Base-by-base conservation (phyloP, 352 stramenopile genomes). In the Globisporangium cystogenes region DNA sequence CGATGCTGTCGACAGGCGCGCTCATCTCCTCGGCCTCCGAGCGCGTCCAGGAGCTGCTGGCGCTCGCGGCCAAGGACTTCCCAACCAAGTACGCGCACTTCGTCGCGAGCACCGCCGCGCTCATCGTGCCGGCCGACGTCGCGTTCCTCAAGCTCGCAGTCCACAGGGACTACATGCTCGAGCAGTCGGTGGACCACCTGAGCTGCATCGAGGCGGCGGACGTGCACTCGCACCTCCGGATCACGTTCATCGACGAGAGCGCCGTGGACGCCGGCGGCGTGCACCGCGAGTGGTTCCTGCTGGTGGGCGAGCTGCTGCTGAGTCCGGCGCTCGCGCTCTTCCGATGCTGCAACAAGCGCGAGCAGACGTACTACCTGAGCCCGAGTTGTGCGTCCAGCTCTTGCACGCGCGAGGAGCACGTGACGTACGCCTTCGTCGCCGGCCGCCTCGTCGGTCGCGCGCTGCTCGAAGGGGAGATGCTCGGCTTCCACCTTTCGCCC, bases 261-360 rank as follows among this genome's bases (percentile, higher is more conserved):
- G 82, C 74, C n/a, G 51, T 86, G 5, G 81, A 92, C 56, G 77
- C 81, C 12, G 80, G 81, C 15, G 80, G 72, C 2, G 45, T 91
- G 12, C 69, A 88, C 27, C 65, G 79, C 7, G 82, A 90, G 51
- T 93, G 80, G 80, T 87, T 90, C 57, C 67, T n/a, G n/a, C n/a
- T n/a, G n/a, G n/a, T n/a, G n/a, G n/a, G n/a, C n/a, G n/a, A n/a
- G n/a, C n/a, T n/a, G n/a, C 52, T 90, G 43, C 46, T 88, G 20
- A 72, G 62, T 29, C 57, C 69, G 20, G 55, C 58, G 33, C 52
- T 83, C n/a, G n/a, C n/a, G n/a, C n/a, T n/a, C n/a, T n/a, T n/a
- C n/a, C n/a, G n/a, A n/a, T n/a, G n/a, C n/a, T n/a, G n/a, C n/a
- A n/a, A n/a, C n/a, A n/a, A n/a, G n/a, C n/a, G n/a, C n/a, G n/a